These are phyloP conservation scores for Linanthus parryae DNA, from an alignment of 148 eudicot species.

Conservation along the genomic window DNA sequence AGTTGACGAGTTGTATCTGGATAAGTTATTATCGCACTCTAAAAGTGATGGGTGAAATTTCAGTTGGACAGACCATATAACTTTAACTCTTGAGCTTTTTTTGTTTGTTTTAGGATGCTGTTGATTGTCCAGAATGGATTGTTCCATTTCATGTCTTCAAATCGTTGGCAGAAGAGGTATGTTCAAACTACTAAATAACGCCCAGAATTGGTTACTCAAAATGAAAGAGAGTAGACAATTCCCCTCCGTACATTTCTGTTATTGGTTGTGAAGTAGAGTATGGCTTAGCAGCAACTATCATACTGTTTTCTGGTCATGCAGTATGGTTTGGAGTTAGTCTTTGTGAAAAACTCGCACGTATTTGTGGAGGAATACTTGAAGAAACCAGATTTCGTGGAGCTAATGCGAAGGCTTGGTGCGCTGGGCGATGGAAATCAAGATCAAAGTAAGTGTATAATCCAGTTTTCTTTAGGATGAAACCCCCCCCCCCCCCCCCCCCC, in stretches of 20 bases:
- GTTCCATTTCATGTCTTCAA: slow-evolving; percentile 88
- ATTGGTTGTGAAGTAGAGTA: no score
- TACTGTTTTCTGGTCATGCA: slow-evolving; percentile 23
- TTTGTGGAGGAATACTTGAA: slow-evolving; percentile 91
- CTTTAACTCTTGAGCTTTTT: neutral
- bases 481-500: no score
- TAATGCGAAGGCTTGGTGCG: slow-evolving; percentile 95
- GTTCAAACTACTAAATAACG: no score
- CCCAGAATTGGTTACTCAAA: no score
- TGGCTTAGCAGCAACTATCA: no score
- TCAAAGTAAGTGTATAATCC: slow-evolving; percentile 42
- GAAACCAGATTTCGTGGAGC: slow-evolving; percentile 71
- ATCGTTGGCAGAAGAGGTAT: slow-evolving; percentile 93
- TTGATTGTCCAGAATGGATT: slow-evolving; percentile 99
- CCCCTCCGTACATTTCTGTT: no score
- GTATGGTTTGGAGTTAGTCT: slow-evolving; percentile 88
- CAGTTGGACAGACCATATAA: neutral
- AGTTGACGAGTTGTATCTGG: no score
- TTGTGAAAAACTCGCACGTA: slow-evolving; percentile 78
- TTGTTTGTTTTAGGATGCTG: slow-evolving; percentile 72
- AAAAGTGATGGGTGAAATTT: no score
- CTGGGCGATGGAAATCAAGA: slow-evolving; percentile 90
- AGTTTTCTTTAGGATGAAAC: no score
- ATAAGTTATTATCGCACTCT: no score
- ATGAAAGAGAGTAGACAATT: no score